Conservation (phyloP, 495 filamentous ascomycete genomes). For the Annulohypoxylon bovei region DNA sequence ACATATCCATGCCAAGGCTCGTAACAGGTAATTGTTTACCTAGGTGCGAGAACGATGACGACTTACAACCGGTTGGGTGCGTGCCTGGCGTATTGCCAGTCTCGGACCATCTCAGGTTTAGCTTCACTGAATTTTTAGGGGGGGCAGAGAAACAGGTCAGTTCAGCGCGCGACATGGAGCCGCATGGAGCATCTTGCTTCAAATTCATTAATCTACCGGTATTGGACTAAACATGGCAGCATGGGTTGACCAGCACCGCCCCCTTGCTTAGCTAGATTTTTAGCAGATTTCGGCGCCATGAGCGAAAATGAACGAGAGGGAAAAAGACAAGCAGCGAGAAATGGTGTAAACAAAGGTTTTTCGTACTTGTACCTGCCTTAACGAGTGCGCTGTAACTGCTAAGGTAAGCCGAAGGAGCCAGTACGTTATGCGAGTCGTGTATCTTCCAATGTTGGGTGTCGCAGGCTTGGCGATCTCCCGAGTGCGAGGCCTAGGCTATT, state of each 20-base stretch:
- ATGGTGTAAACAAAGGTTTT: neutral
- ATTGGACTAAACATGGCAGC: conserved; percentile 28
- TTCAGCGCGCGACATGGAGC: neutral
- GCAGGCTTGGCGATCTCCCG: conserved; percentile 32
- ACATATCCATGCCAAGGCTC: conserved; percentile 15
- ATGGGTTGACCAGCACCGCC: neutral
- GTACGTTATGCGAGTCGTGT: conserved; percentile 4
- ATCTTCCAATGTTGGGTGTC: neutral
- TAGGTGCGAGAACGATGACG: conserved; percentile 30
- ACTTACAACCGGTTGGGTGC: conserved; percentile 9
- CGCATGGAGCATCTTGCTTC: neutral
- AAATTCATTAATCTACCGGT: conserved; percentile 15
- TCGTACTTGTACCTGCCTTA: neutral
- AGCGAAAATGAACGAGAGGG: neutral
- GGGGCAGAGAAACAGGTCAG: neutral
- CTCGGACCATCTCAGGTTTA: conserved; percentile 5
- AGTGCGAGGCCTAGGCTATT: conserved; percentile 7
- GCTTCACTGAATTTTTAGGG: neutral
- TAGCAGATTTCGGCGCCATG: neutral
- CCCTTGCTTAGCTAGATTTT: conserved; percentile 19
- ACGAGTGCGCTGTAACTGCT: neutral
- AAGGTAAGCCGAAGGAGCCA: conserved; percentile 21
- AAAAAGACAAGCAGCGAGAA: neutral
- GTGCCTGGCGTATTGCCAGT: conserved; percentile 13
- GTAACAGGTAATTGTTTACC: conserved; percentile 12